Evolutionary conservation across 2,329 filamentous ascomycete genomes (phyloP).

Genomic region (Monosporascus sp.): DNA sequence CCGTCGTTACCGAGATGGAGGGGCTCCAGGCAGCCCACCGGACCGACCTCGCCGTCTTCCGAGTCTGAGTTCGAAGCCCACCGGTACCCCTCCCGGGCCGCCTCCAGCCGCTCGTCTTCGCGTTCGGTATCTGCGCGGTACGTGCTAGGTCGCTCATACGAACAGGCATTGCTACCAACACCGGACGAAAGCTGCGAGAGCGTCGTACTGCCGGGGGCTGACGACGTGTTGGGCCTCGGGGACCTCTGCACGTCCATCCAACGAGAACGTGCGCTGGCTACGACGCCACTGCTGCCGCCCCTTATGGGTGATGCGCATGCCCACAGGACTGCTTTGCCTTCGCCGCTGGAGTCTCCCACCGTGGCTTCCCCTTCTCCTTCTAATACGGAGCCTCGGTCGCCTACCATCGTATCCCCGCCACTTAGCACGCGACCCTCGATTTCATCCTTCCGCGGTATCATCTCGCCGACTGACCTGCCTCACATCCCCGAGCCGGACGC

Average conservation of each 20-base stretch:
- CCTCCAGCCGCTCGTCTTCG: conserved; percentile 76
- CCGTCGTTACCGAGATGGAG: conserved; percentile 48
- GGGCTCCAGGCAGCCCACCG: conserved; percentile 38
- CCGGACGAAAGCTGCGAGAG: conserved; percentile 57
- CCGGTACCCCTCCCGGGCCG: conserved; percentile 56
- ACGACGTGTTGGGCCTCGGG: conserved; percentile 50
- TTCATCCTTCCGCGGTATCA: conserved; percentile 61
- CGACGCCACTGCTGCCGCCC: conserved; percentile 81
- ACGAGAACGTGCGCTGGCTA: conserved; percentile 58
- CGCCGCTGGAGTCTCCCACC: conserved; percentile 81
- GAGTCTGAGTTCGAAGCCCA: conserved; percentile 79
- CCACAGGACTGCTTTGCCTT: conserved; percentile 52
- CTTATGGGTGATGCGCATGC: conserved; percentile 59
- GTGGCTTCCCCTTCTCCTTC: conserved; percentile 53
- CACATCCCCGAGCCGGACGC: conserved; percentile 61
- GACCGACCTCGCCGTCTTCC: conserved; percentile 60
- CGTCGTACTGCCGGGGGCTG: conserved; percentile 40
- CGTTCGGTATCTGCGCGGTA: conserved; percentile 56
- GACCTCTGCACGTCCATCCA: conserved; percentile 45
- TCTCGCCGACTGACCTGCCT: conserved; percentile 33
- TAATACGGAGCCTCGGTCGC: conserved; percentile 32
- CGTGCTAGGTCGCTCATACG: conserved; percentile 38
- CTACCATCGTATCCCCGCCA: conserved; percentile 57
- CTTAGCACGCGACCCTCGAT: conserved; percentile 73
- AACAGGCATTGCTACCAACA: conserved; percentile 53